Evolutionary conservation across 1,139 yeast species (phyloP).

Genomic region (Ogataea hybrid): DNA sequence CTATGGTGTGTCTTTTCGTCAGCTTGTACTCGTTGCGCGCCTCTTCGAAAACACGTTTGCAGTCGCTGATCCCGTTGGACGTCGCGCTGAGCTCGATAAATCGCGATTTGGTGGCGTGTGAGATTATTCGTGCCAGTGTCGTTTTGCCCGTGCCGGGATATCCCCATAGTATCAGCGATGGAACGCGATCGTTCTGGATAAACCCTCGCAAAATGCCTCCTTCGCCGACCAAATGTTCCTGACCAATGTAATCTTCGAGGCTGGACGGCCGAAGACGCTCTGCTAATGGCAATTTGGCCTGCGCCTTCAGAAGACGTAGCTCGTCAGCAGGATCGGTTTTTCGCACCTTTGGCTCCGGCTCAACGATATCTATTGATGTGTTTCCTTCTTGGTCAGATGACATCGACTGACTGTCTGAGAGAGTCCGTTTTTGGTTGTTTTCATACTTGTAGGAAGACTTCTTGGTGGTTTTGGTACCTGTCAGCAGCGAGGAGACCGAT

Average conservation of each 20-base stretch:
- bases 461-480: conserved; percentile 19
- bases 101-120: conserved; percentile 49
- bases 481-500: conserved; percentile 17
- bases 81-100: conserved; percentile 90
- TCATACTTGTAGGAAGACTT: conserved; percentile 23
- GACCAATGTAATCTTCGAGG: conserved; percentile 82
- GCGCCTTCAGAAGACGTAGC: conserved; percentile 40
- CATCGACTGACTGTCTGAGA: conserved; percentile 8
- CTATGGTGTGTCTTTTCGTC: conserved; percentile 67
- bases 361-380: conserved; percentile 1
- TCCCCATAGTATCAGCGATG: conserved; percentile 94
- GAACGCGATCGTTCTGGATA: conserved; percentile 59
- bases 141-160: conserved; percentile 97
- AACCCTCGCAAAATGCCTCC: conserved; percentile 72
- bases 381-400: conserved; percentile 4
- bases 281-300: conserved; percentile 69
- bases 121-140: conserved; percentile 63
- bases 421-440: conserved; percentile 5
- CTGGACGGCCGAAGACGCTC: conserved; percentile 78
- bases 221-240: conserved; percentile 73
- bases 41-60: conserved; percentile 69
- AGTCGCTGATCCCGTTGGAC: conserved; percentile 65
- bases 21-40: conserved; percentile 67
- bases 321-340: conserved; percentile 27
- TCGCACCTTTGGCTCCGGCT: conserved; percentile 10